Percentiles rank a stretch among this genome's conserved stretches.
Conservation (phyloP, 306 rosid species). For the Quercus gilva region DNA sequence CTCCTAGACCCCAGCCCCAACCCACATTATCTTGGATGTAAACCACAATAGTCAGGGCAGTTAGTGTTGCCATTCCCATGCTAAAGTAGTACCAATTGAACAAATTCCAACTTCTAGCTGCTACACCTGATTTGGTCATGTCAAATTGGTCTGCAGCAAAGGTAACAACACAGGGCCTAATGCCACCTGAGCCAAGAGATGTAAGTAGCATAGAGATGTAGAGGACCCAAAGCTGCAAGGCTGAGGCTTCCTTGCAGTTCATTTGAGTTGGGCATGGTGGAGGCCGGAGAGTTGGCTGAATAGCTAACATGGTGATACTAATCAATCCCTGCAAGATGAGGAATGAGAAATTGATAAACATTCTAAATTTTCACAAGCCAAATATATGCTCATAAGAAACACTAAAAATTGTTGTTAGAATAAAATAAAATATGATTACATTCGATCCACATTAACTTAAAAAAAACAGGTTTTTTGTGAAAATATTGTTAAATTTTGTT, state of each 20-base stretch:
- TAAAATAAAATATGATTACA: too few relatives aligned
- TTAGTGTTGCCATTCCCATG: constrained; percentile 66
- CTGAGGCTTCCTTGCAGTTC: constrained; percentile 64
- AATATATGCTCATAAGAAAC: too few relatives aligned
- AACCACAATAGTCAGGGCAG: constrained; percentile 67
- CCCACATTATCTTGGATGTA: constrained; percentile 74
- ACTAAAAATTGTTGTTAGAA: too few relatives aligned
- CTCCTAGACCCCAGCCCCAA: constrained; percentile 84
- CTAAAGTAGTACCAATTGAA: constrained; percentile 71
- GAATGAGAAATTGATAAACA: too few relatives aligned
- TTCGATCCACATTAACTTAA: too few relatives aligned
- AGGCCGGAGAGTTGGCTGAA: constrained; percentile 50
- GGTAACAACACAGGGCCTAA: constrained; percentile 74
- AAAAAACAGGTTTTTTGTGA: too few relatives aligned
- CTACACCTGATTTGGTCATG: constrained; percentile 49
- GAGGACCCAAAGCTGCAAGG: constrained; percentile 46
- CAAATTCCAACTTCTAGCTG: constrained; percentile 57
- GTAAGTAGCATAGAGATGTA: constrained; percentile 67
- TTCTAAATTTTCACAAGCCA: too few relatives aligned
- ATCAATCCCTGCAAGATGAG: constrained; percentile 44
- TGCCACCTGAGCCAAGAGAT: constrained; percentile 73
- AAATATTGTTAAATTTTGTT: too few relatives aligned
- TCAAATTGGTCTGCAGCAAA: constrained; percentile 83
- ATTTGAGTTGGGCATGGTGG: constrained; percentile 63
- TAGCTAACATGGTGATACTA: constrained; percentile 55